Conservation (phyloP, 139 green algal species). For the Chlamydomonas sp. region DNA sequence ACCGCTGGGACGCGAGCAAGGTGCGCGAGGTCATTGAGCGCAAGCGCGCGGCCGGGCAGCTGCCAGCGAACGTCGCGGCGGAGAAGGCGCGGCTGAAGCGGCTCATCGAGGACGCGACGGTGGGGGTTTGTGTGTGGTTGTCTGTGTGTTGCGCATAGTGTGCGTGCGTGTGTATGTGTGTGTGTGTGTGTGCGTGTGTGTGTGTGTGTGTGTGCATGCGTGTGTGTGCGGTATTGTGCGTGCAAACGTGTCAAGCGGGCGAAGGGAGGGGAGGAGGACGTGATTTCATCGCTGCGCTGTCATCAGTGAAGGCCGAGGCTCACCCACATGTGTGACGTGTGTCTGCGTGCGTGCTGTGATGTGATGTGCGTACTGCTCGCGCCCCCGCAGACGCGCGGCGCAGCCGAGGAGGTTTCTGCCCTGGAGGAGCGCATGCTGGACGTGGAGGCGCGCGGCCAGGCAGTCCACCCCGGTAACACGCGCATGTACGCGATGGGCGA, state of each 20-base stretch:
- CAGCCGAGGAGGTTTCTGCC: slow-evolving; percentile 1
- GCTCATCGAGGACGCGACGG: slow-evolving; percentile 24
- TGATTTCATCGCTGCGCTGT: too few species aligned
- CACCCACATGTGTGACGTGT: too few species aligned
- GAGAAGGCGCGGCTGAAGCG: slow-evolving; percentile 46
- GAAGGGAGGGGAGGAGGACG: too few species aligned
- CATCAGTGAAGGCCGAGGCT: too few species aligned
- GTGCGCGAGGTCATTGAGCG: slow-evolving; percentile 30
- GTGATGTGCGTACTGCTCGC: background rate
- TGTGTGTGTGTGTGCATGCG: background rate
- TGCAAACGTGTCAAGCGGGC: background rate
- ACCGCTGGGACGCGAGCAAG: slow-evolving; percentile 32
- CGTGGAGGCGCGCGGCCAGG: slow-evolving; percentile 21
- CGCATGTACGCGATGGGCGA: slow-evolving; percentile 30
- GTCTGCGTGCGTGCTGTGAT: too few species aligned
- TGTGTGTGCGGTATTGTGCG: too few species aligned
- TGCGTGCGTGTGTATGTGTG: background rate
- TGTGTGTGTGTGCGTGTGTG: background rate
- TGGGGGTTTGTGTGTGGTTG: background rate
- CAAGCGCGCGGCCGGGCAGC: slow-evolving; percentile 19
- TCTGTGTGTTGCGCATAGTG: slow-evolving; percentile 4
- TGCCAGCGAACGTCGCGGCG: slow-evolving; percentile 23
- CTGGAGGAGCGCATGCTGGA: slow-evolving; percentile 25
- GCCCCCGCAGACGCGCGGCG: background rate
- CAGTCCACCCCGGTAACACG: slow-evolving; percentile 6